phyloP scores from a whole-genome alignment of 805 yeast species.

The Metschnikowia anglica region DNA sequence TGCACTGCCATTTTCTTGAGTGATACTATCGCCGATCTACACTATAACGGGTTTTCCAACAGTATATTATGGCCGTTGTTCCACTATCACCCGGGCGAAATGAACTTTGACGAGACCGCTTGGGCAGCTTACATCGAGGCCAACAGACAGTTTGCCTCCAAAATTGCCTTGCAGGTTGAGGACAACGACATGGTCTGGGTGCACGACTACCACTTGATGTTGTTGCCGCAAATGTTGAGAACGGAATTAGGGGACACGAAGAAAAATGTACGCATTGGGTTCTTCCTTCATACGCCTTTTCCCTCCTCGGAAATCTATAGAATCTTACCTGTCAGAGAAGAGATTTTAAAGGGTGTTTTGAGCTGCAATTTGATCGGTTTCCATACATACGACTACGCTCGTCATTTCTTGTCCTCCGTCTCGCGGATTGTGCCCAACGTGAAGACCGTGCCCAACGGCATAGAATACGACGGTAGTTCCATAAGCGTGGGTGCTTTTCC shows the following conservation, averaged over 20 bases:
- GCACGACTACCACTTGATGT: conserved; percentile 96
- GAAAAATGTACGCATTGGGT: conserved; percentile 75
- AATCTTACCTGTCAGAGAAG: conserved; percentile 91
- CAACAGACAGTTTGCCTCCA: conserved; percentile 75
- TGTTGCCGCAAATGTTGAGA: conserved; percentile 85
- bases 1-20: conserved; percentile 87
- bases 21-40: conserved; percentile 91
- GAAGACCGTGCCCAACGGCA: conserved; percentile 87
- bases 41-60: conserved; percentile 94
- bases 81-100: conserved; percentile 99
- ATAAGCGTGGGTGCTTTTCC: conserved; percentile 96
- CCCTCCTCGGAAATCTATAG: conserved; percentile 96
- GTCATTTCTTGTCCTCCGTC: conserved; percentile 91
- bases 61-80: conserved; percentile 96
- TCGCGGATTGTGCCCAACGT: conserved; percentile 72
- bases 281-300: conserved; percentile 96
- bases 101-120: conserved; percentile 94
- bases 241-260: conserved; percentile 50
- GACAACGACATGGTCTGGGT: conserved; percentile 95
- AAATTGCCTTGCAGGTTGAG: conserved; percentile 63
- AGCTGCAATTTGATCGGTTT: conserved; percentile 95
- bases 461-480: conserved; percentile 69
- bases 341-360: conserved; percentile 85
- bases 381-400: conserved; percentile 98
- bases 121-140: conserved; percentile 98